phyloP scores from a whole-genome alignment of 2,329 filamentous ascomycete species.

The Alternaria hordeiaustralica region DNA sequence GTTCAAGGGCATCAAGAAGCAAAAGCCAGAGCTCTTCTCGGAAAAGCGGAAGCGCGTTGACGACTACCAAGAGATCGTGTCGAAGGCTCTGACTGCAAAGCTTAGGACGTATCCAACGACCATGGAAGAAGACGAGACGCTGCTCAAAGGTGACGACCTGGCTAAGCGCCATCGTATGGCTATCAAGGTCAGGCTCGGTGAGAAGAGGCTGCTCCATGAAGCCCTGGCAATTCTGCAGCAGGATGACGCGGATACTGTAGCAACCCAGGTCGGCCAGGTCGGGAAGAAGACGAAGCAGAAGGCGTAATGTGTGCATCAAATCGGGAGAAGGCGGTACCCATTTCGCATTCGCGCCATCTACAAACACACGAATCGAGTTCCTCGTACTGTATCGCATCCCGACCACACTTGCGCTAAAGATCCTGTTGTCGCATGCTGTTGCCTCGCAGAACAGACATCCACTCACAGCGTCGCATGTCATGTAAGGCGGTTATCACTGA shows the following conservation, averaged over 20 bases:
- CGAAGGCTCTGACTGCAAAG: conserved; percentile 16
- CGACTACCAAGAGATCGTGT: conserved; percentile 10
- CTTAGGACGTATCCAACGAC: conserved; percentile 21
- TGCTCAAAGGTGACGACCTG: conserved; percentile 10
- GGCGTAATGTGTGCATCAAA: not conserved
- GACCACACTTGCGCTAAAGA: no score
- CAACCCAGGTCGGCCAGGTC: not conserved
- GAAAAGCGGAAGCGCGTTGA: conserved; percentile 24
- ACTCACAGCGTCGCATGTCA: not conserved
- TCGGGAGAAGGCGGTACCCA: not conserved
- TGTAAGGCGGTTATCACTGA: not conserved
- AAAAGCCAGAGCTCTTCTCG: not conserved
- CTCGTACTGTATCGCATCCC: not conserved
- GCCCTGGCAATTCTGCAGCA: conserved; percentile 9
- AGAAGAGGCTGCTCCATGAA: conserved; percentile 27
- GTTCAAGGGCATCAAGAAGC: conserved; percentile 22
- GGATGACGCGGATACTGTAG: not conserved
- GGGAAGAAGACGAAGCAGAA: not conserved
- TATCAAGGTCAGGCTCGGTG: conserved; percentile 25
- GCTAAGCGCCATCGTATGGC: conserved; percentile 27
- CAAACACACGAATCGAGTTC: not conserved
- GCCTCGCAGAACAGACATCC: not conserved
- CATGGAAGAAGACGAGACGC: conserved; percentile 16
- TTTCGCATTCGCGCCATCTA: not conserved
- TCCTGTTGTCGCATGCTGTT: not conserved